Evolutionary conservation across 1,284 basidiomycete species (phyloP).

Genomic region (Cutaneotrichosporon dermatis): DNA sequence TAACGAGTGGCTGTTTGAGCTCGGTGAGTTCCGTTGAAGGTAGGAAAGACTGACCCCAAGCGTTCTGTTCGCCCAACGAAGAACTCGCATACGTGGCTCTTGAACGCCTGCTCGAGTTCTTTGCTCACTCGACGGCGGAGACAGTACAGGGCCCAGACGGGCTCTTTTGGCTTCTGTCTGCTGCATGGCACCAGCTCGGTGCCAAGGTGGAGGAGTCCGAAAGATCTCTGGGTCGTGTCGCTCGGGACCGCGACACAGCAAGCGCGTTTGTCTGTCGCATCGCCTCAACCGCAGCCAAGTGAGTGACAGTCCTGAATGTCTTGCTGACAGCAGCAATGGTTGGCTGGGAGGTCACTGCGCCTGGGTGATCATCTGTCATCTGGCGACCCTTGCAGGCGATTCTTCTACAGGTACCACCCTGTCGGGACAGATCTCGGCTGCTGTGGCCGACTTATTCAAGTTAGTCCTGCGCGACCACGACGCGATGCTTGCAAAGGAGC

Average conservation of each 20-base stretch:
- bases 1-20: conserved; percentile 2
- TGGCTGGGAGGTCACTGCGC: neutral
- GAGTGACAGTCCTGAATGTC: neutral
- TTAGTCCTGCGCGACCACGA: neutral
- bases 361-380: neutral
- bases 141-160: neutral
- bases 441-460: neutral
- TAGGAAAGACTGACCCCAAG: neutral
- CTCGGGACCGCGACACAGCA: neutral
- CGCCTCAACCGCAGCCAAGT: neutral
- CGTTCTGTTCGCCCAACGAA: neutral
- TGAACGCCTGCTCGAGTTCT: neutral
- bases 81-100: neutral
- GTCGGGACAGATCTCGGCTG: neutral
- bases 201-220: neutral
- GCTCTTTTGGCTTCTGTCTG: neutral
- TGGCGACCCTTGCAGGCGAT: conserved; percentile 3
- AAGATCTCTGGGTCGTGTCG: neutral
- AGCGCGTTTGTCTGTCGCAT: neutral
- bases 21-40: neutral
- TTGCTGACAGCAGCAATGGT: neutral
- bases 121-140: neutral
- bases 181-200: neutral
- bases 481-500: neutral
- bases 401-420: neutral